These are phyloP conservation scores for Pholiota conissans DNA, from an alignment of 768 basidiomycete genomes.

Conservation along the genomic window DNA sequence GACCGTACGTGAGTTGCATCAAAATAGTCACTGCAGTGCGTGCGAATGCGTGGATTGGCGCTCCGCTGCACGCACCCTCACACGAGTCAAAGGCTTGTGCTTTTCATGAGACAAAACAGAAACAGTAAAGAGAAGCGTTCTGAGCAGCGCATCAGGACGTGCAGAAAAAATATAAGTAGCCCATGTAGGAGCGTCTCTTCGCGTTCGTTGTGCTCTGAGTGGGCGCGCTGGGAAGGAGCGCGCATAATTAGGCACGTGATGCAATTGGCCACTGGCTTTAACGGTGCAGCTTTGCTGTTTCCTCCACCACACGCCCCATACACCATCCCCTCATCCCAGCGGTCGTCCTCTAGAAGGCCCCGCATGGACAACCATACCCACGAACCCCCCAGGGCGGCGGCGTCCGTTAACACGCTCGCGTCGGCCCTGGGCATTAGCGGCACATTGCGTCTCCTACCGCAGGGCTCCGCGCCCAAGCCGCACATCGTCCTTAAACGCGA, in stretches of 20 bases:
- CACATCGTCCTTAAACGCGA: conserved; percentile 70
- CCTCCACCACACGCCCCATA: conserved; percentile 15
- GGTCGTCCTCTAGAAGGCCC: conserved; percentile 9
- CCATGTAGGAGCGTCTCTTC: too few relatives aligned
- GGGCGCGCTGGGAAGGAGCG: background rate
- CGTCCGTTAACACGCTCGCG: conserved; percentile 36
- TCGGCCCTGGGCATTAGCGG: conserved; percentile 65
- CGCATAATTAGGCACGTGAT: conserved; percentile 15
- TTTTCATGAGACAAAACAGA: background rate
- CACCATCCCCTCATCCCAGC: conserved; percentile 13
- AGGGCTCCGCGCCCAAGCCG: conserved; percentile 66
- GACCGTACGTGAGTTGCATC: too few relatives aligned
- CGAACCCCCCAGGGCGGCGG: conserved; percentile 30
- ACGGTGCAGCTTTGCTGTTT: conserved; percentile 18
- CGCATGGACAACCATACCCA: conserved; percentile 40
- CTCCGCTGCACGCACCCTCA: background rate
- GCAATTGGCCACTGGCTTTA: conserved; percentile 10
- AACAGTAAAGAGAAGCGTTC: background rate
- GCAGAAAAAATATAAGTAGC: background rate
- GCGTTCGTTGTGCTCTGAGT: background rate
- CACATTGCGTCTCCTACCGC: conserved; percentile 61
- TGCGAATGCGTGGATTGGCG: background rate
- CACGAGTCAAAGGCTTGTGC: background rate
- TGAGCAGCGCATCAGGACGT: background rate
- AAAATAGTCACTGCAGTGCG: too few relatives aligned